Base-by-base conservation (phyloP, 495 filamentous ascomycete species). In the Xylaria castorea region DNA sequence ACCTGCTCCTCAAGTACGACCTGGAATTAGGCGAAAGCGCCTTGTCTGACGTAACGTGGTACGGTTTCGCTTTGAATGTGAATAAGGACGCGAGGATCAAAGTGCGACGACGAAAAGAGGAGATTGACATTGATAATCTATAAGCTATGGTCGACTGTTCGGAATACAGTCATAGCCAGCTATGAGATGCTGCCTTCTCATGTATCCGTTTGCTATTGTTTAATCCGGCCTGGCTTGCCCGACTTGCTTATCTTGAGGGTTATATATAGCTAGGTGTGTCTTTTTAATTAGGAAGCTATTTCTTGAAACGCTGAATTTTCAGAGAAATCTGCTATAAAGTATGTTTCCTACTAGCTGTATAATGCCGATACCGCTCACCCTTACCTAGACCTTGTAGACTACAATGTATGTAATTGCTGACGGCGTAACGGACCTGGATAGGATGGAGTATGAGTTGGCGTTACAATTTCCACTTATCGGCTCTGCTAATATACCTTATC, bases 1-100 rank as follows among this genome's bases (percentile, higher is more conserved):
- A 83, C 66, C 65, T 83, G 9, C 40, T 84, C 36, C 50, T 79
- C 12, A 83, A 85, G 70, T 85, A 85, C 73, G 84, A 85, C 72
- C 76, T 75, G 75, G 75, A 74, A 32, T 55, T 83, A 38, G 20
- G 42, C n/a, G 61, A 69, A 14, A 70, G 71, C n/a, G 20, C 58
- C 42, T 38, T 64, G 40, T 22, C 63, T 1, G 34, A 42, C 5
- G 40, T 36, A 27, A 22, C 27, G 18, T 46, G 34, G 34, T n/a
- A 42, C 36, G 67, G 67, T 12, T 69, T 58, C 36, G 14, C 53
- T 6, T n/a, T 58, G 25, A 69, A 60, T 36, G 30, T 34, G 20
- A 69, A 69, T 11, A 20, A n/a, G 42, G 36, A 27, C 36, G 51
- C 67, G 4, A 69, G 32, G 51, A 44, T 69, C 25, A 58, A 22